Conservation (phyloP, 1,139 yeast species). For the Geotrichum carabidarum region DNA sequence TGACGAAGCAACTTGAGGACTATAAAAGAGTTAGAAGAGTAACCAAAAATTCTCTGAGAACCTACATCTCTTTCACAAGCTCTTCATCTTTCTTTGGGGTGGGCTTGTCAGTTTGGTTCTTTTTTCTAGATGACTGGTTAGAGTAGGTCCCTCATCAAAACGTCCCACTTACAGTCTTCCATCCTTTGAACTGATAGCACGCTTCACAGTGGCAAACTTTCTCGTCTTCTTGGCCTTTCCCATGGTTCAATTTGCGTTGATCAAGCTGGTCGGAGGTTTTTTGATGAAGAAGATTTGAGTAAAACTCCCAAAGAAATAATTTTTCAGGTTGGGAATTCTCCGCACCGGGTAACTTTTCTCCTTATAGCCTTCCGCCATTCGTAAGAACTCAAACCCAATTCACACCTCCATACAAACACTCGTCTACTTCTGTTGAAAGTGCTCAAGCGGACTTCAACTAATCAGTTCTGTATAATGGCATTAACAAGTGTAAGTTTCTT, state of each 20-base stretch:
- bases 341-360: slow-evolving; percentile 10
- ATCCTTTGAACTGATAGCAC: slow-evolving; percentile 71
- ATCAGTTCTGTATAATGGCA: slow-evolving; percentile 8
- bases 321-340: slow-evolving; percentile 1
- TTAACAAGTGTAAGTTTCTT: slow-evolving; percentile 16
- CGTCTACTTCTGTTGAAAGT: not conserved
- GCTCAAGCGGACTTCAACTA: not conserved
- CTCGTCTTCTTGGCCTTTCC: slow-evolving; percentile 96
- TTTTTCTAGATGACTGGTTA: slow-evolving; percentile 31
- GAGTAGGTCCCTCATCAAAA: not conserved
- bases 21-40: slow-evolving; percentile 17
- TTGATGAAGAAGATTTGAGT: not conserved
- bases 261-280: not conserved
- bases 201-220: slow-evolving; percentile 89
- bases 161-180: slow-evolving; percentile 46
- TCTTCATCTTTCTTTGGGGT: slow-evolving; percentile 62
- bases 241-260: slow-evolving; percentile 44
- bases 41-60: not conserved
- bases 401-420: not conserved
- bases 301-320: slow-evolving; percentile 1
- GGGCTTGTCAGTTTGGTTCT: slow-evolving; percentile 37
- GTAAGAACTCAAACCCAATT: not conserved
- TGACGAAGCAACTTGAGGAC: slow-evolving; percentile 95
- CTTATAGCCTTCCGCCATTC: not conserved
- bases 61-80: slow-evolving; percentile 60